Conservation (phyloP, 1,284 basidiomycete species). For the Trametes polyzona region DNA sequence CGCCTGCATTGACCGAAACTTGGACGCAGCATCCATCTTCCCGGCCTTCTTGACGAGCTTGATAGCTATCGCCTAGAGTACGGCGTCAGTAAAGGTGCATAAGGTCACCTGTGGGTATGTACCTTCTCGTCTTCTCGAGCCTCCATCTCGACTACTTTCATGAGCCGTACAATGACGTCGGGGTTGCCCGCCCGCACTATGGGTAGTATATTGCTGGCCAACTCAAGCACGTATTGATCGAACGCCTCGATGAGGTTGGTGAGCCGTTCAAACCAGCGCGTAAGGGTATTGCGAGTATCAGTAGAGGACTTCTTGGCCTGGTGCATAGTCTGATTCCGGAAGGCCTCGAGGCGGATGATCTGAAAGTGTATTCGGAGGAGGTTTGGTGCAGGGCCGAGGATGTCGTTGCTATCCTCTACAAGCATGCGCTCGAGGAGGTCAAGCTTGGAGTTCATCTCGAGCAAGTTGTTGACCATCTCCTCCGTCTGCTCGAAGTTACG, state of each 20-base stretch:
- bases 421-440: slow-evolving; percentile 83
- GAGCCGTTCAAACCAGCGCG: slow-evolving; percentile 87
- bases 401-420: slow-evolving; percentile 69
- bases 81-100: background rate
- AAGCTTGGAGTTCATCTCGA: slow-evolving; percentile 88
- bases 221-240: slow-evolving; percentile 83
- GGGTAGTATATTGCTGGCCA: slow-evolving; percentile 80
- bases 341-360: slow-evolving; percentile 87
- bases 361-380: slow-evolving; percentile 92
- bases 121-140: slow-evolving; percentile 95
- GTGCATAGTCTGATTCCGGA: slow-evolving; percentile 93
- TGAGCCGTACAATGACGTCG: slow-evolving; percentile 86
- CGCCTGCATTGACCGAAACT: slow-evolving; percentile 91
- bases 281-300: slow-evolving; percentile 69
- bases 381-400: slow-evolving; percentile 85
- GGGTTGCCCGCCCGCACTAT: slow-evolving; percentile 81
- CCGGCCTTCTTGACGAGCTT: slow-evolving; percentile 92
- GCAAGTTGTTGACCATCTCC: slow-evolving; percentile 92
- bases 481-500: slow-evolving; percentile 95
- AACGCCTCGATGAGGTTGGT: slow-evolving; percentile 84
- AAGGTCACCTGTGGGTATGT: slow-evolving; percentile 11
- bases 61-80: slow-evolving; percentile 82
- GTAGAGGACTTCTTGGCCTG: slow-evolving; percentile 87
- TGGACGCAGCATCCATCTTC: slow-evolving; percentile 86
- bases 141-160: slow-evolving; percentile 96